phyloP scores from a whole-genome alignment of 139 green algal genomes.

The Raphidocelis subcapitata region DNA sequence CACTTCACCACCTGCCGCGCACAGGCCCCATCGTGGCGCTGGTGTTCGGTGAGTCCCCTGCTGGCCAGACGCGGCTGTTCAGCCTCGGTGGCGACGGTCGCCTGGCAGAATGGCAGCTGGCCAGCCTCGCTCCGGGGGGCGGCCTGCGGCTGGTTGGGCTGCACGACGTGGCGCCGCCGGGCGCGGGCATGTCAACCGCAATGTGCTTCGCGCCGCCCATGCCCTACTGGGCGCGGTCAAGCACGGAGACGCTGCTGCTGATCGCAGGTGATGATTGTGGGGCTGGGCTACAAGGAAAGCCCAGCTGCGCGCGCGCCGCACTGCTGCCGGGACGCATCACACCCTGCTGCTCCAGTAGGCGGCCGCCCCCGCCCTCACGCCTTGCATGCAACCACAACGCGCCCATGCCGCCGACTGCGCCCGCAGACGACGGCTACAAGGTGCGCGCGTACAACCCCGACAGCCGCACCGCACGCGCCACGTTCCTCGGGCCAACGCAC shows the following conservation, averaged over 20 bases:
- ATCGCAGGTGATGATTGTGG: conserved; percentile 43
- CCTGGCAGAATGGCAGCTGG: conserved; percentile 69
- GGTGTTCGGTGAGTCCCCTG: conserved; percentile 57
- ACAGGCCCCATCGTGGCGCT: conserved; percentile 40
- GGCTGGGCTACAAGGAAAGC: not conserved
- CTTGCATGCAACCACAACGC: no score
- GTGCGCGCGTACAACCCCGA: conserved; percentile 58
- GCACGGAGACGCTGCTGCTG: conserved; percentile 63
- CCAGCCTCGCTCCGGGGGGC: conserved; percentile 12
- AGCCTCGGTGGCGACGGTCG: conserved; percentile 61
- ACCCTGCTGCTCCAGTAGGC: no score
- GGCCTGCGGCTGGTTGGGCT: conserved; percentile 37
- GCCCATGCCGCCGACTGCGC: not conserved
- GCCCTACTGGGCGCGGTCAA: conserved; percentile 55
- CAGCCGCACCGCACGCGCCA: conserved; percentile 24
- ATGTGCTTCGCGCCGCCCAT: conserved; percentile 67
- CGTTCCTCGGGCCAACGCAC: conserved; percentile 66
- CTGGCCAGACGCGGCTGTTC: conserved; percentile 63
- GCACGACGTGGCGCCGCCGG: conserved; percentile 30
- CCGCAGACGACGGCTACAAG: conserved; percentile 62
- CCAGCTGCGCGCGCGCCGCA: not conserved
- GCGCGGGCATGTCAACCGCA: conserved; percentile 35
- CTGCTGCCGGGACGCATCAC: no score
- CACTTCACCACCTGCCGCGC: not conserved
- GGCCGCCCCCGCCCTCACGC: no score